Conservation (phyloP, 1,284 basidiomycete species). For the Apiotrichum veenhuisii region DNA sequence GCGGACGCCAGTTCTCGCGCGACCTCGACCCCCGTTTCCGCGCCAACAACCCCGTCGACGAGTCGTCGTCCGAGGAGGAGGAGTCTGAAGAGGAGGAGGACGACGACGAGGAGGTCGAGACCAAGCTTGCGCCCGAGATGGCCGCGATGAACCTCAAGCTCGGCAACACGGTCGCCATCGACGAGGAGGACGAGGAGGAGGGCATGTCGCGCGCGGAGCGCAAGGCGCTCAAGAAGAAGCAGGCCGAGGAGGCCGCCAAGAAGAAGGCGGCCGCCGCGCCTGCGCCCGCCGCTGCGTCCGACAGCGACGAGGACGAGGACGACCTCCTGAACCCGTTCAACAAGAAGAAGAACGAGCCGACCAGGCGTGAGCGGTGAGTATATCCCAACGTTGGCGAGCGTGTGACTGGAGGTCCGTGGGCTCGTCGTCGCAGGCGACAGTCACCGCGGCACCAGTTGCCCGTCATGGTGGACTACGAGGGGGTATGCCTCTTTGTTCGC, state of each 20-base stretch:
- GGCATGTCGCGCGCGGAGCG: slow-evolving; percentile 64
- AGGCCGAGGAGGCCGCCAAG: slow-evolving; percentile 52
- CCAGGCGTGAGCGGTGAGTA: slow-evolving; percentile 64
- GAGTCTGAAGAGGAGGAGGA: slow-evolving; percentile 32
- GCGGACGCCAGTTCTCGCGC: slow-evolving; percentile 74
- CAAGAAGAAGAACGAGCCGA: slow-evolving; percentile 52
- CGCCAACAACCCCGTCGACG: slow-evolving; percentile 11
- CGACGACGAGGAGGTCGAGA: slow-evolving; percentile 20
- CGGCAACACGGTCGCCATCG: slow-evolving; percentile 44
- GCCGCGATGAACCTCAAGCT: slow-evolving; percentile 44
- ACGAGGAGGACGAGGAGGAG: slow-evolving; percentile 37
- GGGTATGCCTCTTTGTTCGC: too few relatives aligned
- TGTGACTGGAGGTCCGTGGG: neutral
- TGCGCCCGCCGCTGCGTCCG: too few relatives aligned
- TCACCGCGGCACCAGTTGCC: too few relatives aligned
- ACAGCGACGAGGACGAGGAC: slow-evolving; percentile 30
- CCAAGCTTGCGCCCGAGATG: slow-evolving; percentile 46
- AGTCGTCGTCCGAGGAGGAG: slow-evolving; percentile 30
- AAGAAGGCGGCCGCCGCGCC: slow-evolving; percentile 35
- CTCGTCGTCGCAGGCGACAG: too few relatives aligned
- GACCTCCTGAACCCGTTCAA: slow-evolving; percentile 25
- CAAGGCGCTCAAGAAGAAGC: slow-evolving; percentile 66
- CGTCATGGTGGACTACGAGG: too few relatives aligned
- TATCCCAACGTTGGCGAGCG: neutral
- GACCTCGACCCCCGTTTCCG: slow-evolving; percentile 40